A percentile compares a stretch with the other conserved stretches of the same genome.
Evolutionary conservation across 2,329 filamentous ascomycete species (phyloP).

Genomic region (Sordariomycetes sp.): DNA sequence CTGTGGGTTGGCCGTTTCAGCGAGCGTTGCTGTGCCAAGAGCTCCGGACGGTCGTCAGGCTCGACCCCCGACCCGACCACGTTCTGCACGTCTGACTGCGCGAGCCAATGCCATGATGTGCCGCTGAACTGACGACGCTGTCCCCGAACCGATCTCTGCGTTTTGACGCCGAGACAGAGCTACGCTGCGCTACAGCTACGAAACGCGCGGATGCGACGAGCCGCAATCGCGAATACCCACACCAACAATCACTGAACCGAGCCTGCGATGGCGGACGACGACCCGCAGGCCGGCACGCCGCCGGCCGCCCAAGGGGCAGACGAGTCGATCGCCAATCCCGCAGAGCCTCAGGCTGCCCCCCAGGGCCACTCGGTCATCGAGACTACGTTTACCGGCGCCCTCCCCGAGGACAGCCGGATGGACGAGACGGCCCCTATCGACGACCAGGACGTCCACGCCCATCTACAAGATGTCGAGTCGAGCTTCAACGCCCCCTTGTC

Average conservation of each 20-base stretch:
- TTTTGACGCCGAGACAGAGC: background rate
- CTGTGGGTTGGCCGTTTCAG: background rate
- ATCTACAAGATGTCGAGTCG: slow-evolving; percentile 54
- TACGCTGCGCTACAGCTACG: background rate
- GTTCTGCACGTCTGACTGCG: background rate
- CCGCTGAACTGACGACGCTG: background rate
- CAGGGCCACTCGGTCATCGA: background rate
- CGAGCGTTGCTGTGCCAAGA: background rate
- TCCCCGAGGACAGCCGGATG: slow-evolving; percentile 1
- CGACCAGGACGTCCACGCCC: slow-evolving; percentile 41
- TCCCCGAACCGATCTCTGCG: background rate
- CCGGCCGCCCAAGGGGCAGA: background rate
- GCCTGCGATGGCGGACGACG: background rate
- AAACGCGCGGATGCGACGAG: background rate
- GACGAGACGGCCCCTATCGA: background rate
- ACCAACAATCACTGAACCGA: background rate
- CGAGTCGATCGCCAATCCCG: background rate
- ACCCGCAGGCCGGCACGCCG: background rate
- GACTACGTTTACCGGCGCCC: slow-evolving; percentile 1
- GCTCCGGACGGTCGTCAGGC: background rate
- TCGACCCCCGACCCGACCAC: background rate
- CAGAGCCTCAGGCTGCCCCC: background rate
- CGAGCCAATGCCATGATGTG: background rate
- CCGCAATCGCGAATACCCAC: background rate
- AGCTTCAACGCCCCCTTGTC: slow-evolving; percentile 52